These are phyloP conservation scores for Trypanosoma caninum DNA, from an alignment of 208 protist species.

Conservation along the genomic window DNA sequence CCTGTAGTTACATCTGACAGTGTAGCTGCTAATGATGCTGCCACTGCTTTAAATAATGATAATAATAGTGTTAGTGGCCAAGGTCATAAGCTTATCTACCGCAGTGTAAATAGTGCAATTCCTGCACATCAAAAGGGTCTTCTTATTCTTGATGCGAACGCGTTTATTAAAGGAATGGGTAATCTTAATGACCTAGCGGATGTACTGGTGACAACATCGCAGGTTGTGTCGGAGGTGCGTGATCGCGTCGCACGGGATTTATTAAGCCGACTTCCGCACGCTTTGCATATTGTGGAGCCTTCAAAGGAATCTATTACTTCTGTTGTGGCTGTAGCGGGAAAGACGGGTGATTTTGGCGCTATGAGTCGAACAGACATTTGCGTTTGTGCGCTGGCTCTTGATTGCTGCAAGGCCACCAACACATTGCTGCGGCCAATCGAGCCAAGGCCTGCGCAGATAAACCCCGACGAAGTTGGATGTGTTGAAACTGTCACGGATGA, in stretches of 20 bases:
- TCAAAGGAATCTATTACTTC: conserved; percentile 44
- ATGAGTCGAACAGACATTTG: conserved; percentile 91
- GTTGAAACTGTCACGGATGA: conserved; percentile 27
- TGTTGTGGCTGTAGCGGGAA: conserved; percentile 71
- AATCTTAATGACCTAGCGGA: conserved; percentile 63
- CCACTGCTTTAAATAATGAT: background rate
- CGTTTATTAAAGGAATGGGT: conserved; percentile 86
- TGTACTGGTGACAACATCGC: conserved; percentile 75
- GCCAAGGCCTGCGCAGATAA: conserved; percentile 52
- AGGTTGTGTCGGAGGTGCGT: conserved; percentile 83
- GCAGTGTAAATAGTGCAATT: conserved; percentile 3
- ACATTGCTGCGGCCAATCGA: conserved; percentile 47
- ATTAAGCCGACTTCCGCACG: conserved; percentile 64
- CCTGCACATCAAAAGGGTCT: conserved; percentile 66
- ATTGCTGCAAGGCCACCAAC: conserved; percentile 58
- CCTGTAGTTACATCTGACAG: too few relatives aligned
- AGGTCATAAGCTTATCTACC: too few relatives aligned
- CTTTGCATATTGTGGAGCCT: conserved; percentile 67
- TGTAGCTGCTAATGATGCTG: too few relatives aligned
- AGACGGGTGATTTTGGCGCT: conserved; percentile 88
- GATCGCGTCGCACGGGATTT: conserved; percentile 66
- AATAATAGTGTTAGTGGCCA: background rate
- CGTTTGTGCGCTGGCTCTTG: conserved; percentile 79
- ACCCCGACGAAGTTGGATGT: conserved; percentile 22
- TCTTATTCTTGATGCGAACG: conserved; percentile 84